These are phyloP conservation scores for Tirmania nivea DNA, from an alignment of 495 filamentous ascomycete genomes.

Conservation along the genomic window DNA sequence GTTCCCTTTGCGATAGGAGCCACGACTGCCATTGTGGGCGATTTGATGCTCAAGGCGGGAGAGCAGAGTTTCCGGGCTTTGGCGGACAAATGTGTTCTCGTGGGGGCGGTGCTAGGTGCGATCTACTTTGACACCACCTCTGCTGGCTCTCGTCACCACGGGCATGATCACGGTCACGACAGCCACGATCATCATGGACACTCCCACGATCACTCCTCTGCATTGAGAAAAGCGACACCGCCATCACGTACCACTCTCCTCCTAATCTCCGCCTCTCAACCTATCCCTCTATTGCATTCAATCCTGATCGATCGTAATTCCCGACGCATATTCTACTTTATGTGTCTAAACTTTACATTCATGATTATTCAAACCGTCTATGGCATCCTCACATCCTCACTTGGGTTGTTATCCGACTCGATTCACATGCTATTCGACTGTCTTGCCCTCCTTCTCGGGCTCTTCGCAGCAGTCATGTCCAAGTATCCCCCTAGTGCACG, in stretches of 20 bases:
- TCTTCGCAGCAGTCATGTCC: conserved; percentile 89
- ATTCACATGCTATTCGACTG: conserved; percentile 99
- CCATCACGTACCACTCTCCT: conserved; percentile 17
- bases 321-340: conserved; percentile 91
- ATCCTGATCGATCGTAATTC: conserved; percentile 86
- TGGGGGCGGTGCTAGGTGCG: neutral
- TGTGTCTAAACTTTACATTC: conserved; percentile 75
- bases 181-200: conserved; percentile 20
- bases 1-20: conserved; percentile 8
- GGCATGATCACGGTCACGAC: conserved; percentile 16
- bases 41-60: neutral
- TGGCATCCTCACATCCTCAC: conserved; percentile 73
- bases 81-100: neutral
- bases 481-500: conserved; percentile 79
- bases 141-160: conserved; percentile 7
- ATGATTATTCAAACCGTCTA: conserved; percentile 93
- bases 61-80: neutral
- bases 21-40: conserved; percentile 1
- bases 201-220: conserved; percentile 13
- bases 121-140: neutral
- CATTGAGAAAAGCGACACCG: conserved; percentile 8
- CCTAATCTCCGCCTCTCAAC: conserved; percentile 31
- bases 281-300: conserved; percentile 55
- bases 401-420: conserved; percentile 86
- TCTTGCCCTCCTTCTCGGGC: conserved; percentile 68